Percentiles rank a stretch among this genome's conserved stretches.
phyloP scores from a whole-genome alignment of 106 monocot species.

The Iris macrosiphon region DNA sequence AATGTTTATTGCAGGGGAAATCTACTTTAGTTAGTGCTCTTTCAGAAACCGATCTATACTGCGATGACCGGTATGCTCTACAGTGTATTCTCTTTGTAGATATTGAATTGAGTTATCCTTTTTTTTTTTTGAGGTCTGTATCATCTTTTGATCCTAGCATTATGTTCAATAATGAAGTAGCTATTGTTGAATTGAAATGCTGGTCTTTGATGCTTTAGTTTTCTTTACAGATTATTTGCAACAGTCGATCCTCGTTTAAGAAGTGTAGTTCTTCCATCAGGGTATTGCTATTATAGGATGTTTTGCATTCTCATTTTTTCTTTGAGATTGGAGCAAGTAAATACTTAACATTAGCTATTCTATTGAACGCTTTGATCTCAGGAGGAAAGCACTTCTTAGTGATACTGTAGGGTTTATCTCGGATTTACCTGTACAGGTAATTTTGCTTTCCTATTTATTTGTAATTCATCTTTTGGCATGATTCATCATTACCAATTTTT shows the following conservation, averaged over 20 bases:
- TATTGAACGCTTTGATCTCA: constrained; percentile 14
- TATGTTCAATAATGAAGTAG: background rate
- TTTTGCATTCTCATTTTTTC: background rate
- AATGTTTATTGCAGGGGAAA: constrained; percentile 60
- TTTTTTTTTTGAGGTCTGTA: too few species aligned
- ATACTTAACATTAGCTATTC: background rate
- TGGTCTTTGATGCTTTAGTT: background rate
- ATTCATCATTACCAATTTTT: constrained; percentile 2
- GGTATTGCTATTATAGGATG: constrained; percentile 32
- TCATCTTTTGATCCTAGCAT: background rate
- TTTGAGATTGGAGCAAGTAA: background rate
- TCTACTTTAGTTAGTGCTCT: constrained; percentile 94
- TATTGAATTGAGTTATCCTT: background rate
- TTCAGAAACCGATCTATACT: constrained; percentile 70
- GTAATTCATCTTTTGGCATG: background rate
- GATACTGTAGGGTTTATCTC: constrained; percentile 99
- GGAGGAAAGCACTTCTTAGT: constrained; percentile 85
- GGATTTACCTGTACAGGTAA: constrained; percentile 94
- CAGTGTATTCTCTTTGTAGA: background rate
- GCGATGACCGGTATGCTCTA: constrained; percentile 66
- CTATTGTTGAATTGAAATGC: background rate
- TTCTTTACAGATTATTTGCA: constrained; percentile 74
- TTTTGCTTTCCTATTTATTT: background rate
- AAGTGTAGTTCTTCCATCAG: constrained; percentile 95
- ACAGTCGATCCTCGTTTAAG: constrained; percentile 97